Base-by-base conservation (phyloP, 805 yeast genomes). In the Zygosaccharomyces bisporus region DNA sequence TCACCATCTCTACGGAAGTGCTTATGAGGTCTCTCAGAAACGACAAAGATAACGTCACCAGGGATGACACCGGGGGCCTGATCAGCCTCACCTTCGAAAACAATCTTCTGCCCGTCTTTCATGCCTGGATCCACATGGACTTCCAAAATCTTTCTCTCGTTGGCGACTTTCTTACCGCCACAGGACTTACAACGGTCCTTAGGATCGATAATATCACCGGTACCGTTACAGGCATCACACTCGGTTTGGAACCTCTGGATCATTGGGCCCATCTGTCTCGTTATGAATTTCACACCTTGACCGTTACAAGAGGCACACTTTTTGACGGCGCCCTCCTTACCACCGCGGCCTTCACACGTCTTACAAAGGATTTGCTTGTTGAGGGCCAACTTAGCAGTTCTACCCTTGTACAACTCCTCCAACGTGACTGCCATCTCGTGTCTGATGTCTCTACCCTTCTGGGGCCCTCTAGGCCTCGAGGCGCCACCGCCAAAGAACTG, bases 261-360 rank as follows among this genome's bases (percentile, higher is more conserved):
- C 90, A 93, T 88, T 55, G 96, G 96, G 58, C 99, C 99, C 96
- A 93, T 90, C 72, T 93, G 98, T 74, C 95, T 86, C 42, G 96
- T 87, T 55, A 89, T 84, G 54, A 91, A 83, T 69, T 80, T 86
- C 68, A 83, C 71, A 78, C 99, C 99, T 58, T 78, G 76, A 69
- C 99, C 99, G 63, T 79, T 77, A 81, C 99, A 93, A 31, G 80
- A 66, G 41, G 80, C 54, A 81, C 99, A 93, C 59, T 80, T 80
- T 74, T 84, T 85, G 53, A 90, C 95, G 46, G 86, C 75, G 52
- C 93, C 95, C 56, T 81, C 86, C 62, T 87, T 87, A 71, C 99
- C 99, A 69, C 99, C 99, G 61, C 81, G 81, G 60, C 99, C 99
- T 44, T 86, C 83, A 77, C 99, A 93, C 39, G 78, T 62, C 62